Base-by-base conservation (phyloP, 371 early-diverging fungal genomes). In the Actinomucor elegans region DNA sequence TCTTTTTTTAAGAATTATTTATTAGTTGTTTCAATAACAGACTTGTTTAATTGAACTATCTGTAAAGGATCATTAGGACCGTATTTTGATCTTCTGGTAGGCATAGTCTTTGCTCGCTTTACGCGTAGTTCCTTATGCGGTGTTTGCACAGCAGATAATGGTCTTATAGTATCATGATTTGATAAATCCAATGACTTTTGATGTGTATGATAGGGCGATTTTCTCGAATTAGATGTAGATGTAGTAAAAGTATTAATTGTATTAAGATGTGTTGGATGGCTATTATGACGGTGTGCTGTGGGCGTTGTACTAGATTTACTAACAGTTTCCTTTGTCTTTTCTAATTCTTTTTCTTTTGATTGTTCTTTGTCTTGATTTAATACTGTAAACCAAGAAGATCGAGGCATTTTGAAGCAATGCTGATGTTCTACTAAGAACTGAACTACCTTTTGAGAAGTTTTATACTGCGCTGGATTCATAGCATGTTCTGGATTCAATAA, bases 391-490 rank as follows among this genome's bases (percentile, higher is more conserved):
- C 54, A 48, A 11, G 52, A 49, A 2, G 54, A 61, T 34, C 59
- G 67, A 15, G 71, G 64, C 35, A 60, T 64, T 6, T 70, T 73
- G 46, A 78, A 57, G 10, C 67, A 66, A 36, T 67, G 69, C 40
- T 79, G 78, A 52, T 77, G 61, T 29, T 75, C 75, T 29, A 80
- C 71, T 5, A 83, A 47, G 46, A 77, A 79, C 35, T 71, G 78
- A 8, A 80, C 59, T 14, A 81, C 81, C 21, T 64, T 61, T 26
- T 79, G 75, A 5, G 75, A 78, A 6, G 66, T 59, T 48, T 76
- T 77, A 53, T 83, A 80, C 41, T 79, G 70, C 27, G 71, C 71
- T 7, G 80, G 83, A 1, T 68, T 70, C 58, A 79, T 42, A 33
- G 67, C 69, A 40, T 80, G 78, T 9, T 73, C 69, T 11, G 82